Evolutionary conservation across 2,329 filamentous ascomycete genomes (phyloP).

Genomic region (Paraconiothyrium sp.): DNA sequence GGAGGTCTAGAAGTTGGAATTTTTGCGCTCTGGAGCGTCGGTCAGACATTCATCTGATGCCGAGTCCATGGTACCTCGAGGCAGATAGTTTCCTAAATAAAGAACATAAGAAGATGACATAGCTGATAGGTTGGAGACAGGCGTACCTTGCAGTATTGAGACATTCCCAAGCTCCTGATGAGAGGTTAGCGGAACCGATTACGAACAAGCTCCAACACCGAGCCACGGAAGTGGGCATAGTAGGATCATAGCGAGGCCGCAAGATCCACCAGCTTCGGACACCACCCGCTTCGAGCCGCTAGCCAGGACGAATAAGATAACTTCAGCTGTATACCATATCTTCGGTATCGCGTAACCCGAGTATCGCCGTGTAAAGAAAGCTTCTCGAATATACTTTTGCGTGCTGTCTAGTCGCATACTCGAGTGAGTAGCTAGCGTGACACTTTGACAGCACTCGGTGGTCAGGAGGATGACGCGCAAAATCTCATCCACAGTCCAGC

Average conservation of each 20-base stretch:
- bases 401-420: neutral
- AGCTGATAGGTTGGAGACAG: slow-evolving; percentile 6
- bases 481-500: neutral
- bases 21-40: neutral
- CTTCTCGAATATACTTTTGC: neutral
- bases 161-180: slow-evolving; percentile 4
- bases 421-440: neutral
- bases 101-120: neutral
- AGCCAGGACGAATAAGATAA: neutral
- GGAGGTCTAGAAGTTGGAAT: neutral
- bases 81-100: slow-evolving; percentile 9
- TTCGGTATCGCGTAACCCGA: neutral
- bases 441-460: neutral
- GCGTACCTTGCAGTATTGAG: slow-evolving; percentile 11
- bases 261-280: neutral
- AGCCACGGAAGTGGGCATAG: slow-evolving; percentile 8
- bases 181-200: slow-evolving; percentile 4
- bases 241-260: neutral
- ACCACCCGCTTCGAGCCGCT: neutral
- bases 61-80: slow-evolving; percentile 1
- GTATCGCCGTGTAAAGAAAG: neutral
- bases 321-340: neutral
- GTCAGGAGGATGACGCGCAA: neutral
- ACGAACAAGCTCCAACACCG: slow-evolving; percentile 10
- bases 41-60: slow-evolving; percentile 6